phyloP scores from a whole-genome alignment of 768 basidiomycete species.

The Russula olivacea region DNA sequence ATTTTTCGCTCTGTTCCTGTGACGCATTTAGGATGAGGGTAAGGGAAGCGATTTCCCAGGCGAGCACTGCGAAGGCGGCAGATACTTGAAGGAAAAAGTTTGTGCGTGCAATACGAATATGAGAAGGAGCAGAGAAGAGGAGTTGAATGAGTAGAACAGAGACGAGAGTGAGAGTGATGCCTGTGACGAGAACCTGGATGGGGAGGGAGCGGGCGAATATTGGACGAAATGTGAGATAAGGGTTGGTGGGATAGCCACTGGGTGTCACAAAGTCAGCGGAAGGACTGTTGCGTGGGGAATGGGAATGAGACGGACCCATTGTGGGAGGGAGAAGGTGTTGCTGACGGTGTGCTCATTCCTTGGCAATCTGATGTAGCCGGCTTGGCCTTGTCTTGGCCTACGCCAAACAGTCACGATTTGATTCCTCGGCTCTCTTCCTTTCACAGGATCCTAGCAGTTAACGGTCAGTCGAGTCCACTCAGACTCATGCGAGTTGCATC shows the following conservation, averaged over 20 bases:
- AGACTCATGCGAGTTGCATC: not conserved
- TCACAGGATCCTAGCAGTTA: not conserved
- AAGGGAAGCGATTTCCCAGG: constrained; percentile 71
- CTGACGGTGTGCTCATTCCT: not conserved
- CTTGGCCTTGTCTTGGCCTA: not conserved
- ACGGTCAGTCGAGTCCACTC: not conserved
- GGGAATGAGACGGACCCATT: constrained; percentile 9
- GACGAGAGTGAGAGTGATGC: constrained; percentile 79
- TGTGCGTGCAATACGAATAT: constrained; percentile 87
- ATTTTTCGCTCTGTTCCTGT: constrained; percentile 56
- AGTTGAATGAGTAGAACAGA: constrained; percentile 86
- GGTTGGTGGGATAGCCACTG: constrained; percentile 44
- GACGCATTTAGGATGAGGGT: constrained; percentile 63
- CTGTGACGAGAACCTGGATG: constrained; percentile 81
- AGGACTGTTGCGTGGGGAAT: not conserved
- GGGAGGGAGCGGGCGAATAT: constrained; percentile 83
- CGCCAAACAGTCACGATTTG: not conserved
- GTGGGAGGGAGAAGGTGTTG: not conserved
- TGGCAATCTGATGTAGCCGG: not conserved
- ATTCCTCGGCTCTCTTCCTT: not conserved
- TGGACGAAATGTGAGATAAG: constrained; percentile 74
- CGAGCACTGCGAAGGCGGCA: constrained; percentile 73
- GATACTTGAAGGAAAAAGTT: constrained; percentile 89
- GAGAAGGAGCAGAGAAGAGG: constrained; percentile 91
- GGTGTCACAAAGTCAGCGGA: not conserved